A percentile compares a stretch with the other conserved stretches of the same genome.
phyloP scores from a whole-genome alignment of 129 eudicot species.

The Gnaphalium uliginosum region DNA sequence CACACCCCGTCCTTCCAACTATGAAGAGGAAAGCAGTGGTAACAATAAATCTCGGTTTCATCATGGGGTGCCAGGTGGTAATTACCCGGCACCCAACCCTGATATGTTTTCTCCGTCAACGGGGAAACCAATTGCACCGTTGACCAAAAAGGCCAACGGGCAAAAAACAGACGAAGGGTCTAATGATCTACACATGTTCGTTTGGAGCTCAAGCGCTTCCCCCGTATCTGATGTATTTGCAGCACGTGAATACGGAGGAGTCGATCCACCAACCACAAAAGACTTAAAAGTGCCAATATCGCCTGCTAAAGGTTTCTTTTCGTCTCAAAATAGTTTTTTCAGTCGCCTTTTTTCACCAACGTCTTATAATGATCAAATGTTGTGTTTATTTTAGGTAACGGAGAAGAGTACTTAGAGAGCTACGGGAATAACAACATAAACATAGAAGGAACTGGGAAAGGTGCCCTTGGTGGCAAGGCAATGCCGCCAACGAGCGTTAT shows the following conservation, averaged over 20 bases:
- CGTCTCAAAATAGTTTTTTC: neutral
- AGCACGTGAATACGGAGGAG: conserved; percentile 66
- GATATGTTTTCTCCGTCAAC: conserved; percentile 80
- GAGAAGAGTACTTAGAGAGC: conserved; percentile 57
- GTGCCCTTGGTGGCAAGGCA: conserved; percentile 34
- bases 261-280: conserved; percentile 49
- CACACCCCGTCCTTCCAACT: conserved; percentile 71
- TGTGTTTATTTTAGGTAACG: conserved; percentile 34
- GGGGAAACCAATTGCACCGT: conserved; percentile 33
- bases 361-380: conserved; percentile 19
- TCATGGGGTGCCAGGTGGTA: conserved; percentile 41
- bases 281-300: conserved; percentile 65
- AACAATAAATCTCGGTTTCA: conserved; percentile 53
- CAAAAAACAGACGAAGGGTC: conserved; percentile 57
- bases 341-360: neutral
- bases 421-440: conserved; percentile 63
- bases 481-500: conserved; percentile 95
- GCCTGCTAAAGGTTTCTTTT: conserved; percentile 59
- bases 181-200: conserved; percentile 92
- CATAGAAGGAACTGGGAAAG: conserved; percentile 43
- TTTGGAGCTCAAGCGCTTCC: conserved; percentile 95
- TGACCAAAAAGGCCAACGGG: conserved; percentile 50
- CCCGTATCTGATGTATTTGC: conserved; percentile 93
- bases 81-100: conserved; percentile 74
- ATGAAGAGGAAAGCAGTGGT: conserved; percentile 60